Conservation (phyloP, 2,329 filamentous ascomycete genomes). For the Aspergillus glaucus region DNA sequence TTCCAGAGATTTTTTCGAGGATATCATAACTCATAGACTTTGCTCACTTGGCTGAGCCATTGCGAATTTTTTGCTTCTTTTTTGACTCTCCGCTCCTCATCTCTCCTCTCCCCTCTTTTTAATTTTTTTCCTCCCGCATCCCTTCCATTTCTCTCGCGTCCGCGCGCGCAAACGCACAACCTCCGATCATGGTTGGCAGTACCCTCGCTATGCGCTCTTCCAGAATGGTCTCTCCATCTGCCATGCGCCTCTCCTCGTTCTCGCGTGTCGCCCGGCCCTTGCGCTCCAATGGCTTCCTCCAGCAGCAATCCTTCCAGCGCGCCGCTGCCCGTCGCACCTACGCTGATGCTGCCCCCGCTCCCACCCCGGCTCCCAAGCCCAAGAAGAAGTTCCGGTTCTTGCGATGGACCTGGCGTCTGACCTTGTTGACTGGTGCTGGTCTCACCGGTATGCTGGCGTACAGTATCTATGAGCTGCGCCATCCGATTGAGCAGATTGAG, state of each 20-base stretch:
- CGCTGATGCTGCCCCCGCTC: slow-evolving; percentile 43
- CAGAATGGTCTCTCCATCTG: slow-evolving; percentile 24
- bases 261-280: slow-evolving; percentile 29
- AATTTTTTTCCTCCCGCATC: slow-evolving; percentile 7
- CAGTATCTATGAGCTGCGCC: slow-evolving; percentile 72
- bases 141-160: slow-evolving; percentile 6
- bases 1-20: not conserved
- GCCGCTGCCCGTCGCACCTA: slow-evolving; percentile 40
- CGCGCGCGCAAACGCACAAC: slow-evolving; percentile 19
- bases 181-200: slow-evolving; percentile 29
- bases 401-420: slow-evolving; percentile 75
- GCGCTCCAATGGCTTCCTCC: slow-evolving; percentile 15
- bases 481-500: slow-evolving; percentile 71
- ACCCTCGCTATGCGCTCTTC: slow-evolving; percentile 27
- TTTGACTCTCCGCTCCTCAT: slow-evolving; percentile 1
- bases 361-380: slow-evolving; percentile 33
- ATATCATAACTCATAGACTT: not conserved
- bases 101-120: slow-evolving; percentile 2
- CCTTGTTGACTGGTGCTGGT: slow-evolving; percentile 67
- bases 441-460: slow-evolving; percentile 68
- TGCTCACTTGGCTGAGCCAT: slow-evolving; percentile 12
- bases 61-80: slow-evolving; percentile 12
- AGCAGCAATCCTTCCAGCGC: slow-evolving; percentile 26
- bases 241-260: slow-evolving; percentile 30
- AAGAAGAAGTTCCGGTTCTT: slow-evolving; percentile 62